A percentile compares a stretch with the other conserved stretches of the same genome.
These are phyloP conservation scores for Trichomonas tenax DNA, from an alignment of 208 protist species.

Conservation along the genomic window DNA sequence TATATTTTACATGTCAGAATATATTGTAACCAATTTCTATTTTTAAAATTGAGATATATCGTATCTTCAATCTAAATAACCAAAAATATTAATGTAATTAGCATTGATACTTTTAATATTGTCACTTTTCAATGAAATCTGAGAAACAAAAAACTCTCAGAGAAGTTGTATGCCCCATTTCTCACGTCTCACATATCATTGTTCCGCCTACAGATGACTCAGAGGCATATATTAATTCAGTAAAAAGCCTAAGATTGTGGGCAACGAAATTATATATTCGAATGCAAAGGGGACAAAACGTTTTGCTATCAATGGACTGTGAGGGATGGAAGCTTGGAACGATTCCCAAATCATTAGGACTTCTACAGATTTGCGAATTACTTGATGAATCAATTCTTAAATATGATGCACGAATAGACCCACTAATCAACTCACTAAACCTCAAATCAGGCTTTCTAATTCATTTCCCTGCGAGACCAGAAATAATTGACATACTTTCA, in stretches of 20 bases:
- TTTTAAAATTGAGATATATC: too few relatives aligned
- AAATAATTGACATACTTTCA: neutral
- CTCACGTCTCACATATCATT: neutral
- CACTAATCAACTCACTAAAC: neutral
- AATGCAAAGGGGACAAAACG: neutral
- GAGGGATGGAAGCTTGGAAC: neutral
- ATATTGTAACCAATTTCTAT: too few relatives aligned
- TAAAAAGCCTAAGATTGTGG: neutral
- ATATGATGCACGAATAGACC: too few relatives aligned
- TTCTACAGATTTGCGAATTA: neutral
- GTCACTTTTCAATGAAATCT: too few relatives aligned
- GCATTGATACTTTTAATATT: too few relatives aligned
- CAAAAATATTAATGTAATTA: too few relatives aligned
- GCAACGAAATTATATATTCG: neutral
- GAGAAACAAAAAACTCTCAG: neutral
- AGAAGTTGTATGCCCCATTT: neutral
- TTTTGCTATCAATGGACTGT: neutral
- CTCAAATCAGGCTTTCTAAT: neutral
- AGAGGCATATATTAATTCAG: neutral
- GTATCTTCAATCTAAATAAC: too few relatives aligned
- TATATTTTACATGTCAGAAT: too few relatives aligned
- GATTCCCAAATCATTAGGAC: neutral
- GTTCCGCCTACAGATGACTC: neutral
- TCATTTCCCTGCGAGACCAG: neutral
- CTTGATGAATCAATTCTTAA: neutral